Percentiles rank a stretch among this genome's conserved stretches.
Conservation (phyloP, 495 filamentous ascomycete genomes). For the Aspergillus sclerotioniger region DNA sequence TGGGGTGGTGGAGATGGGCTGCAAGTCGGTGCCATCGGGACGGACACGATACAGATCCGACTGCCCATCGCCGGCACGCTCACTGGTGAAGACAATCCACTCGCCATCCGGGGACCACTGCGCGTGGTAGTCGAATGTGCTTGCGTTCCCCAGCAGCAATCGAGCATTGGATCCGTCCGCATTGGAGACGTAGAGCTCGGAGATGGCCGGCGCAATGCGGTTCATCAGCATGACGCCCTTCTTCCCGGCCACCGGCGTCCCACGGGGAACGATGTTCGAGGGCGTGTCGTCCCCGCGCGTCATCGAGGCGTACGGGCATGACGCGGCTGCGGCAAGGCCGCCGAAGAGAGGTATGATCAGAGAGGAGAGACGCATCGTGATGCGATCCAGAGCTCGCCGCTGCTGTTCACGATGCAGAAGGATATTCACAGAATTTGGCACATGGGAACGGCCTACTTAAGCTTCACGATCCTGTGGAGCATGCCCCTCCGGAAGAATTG, state of each 20-base stretch:
- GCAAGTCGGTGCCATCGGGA: not conserved
- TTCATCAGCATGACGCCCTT: not conserved
- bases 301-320: not conserved
- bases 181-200: not conserved
- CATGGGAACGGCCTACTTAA: not conserved
- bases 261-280: not conserved
- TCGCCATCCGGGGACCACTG: not conserved
- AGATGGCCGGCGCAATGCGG: not conserved
- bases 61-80: not conserved
- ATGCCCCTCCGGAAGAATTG: not conserved
- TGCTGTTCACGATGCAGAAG: not conserved
- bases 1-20: not conserved
- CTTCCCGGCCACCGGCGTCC: not conserved
- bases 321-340: not conserved
- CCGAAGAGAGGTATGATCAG: not conserved
- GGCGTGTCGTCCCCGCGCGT: not conserved
- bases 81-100: not conserved
- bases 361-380: not conserved
- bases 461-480: not conserved
- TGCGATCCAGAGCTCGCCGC: not conserved
- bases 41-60: not conserved
- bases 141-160: not conserved
- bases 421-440: not conserved
- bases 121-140: not conserved
- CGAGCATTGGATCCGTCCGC: not conserved